These are phyloP conservation scores for Inonotus hispidus DNA, from an alignment of 1,284 basidiomycete genomes.

Conservation along the genomic window DNA sequence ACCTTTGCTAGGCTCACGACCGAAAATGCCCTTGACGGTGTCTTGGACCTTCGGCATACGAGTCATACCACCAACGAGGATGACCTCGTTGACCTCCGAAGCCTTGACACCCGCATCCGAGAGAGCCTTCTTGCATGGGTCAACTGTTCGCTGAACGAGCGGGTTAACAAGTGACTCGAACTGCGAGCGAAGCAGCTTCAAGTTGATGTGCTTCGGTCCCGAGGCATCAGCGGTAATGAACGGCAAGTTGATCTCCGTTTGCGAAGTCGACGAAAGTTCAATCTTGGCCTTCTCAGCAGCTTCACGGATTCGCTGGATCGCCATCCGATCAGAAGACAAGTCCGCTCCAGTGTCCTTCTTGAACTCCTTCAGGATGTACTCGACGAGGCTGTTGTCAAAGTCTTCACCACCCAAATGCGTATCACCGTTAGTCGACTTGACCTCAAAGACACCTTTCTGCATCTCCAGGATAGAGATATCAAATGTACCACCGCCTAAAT, in stretches of 20 bases:
- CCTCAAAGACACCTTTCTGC: constrained; percentile 99
- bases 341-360: constrained; percentile 89
- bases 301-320: constrained; percentile 98
- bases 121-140: constrained; percentile 98
- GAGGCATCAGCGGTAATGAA: constrained; percentile 95
- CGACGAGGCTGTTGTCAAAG: constrained; percentile 89
- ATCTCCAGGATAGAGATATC: constrained; percentile 99
- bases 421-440: constrained; percentile 99
- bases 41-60: constrained; percentile 96
- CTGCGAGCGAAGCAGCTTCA: constrained; percentile 82
- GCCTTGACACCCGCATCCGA: constrained; percentile 89
- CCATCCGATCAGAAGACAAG: constrained; percentile 85
- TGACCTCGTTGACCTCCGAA: constrained; percentile 91
- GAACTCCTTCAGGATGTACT: constrained; percentile 88
- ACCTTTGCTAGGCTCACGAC: constrained; percentile 94
- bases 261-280: constrained; percentile 88
- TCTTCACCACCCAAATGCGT: constrained; percentile 99
- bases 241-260: constrained; percentile 95
- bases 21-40: constrained; percentile 90
- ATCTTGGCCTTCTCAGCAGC: constrained; percentile 99
- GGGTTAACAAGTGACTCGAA: constrained; percentile 84
- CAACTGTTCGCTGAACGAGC: constrained; percentile 86
- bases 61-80: constrained; percentile 97
- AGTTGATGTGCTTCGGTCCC: constrained; percentile 96
- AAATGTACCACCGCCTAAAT: constrained; percentile 92